A percentile compares a stretch with the other conserved stretches of the same genome.
phyloP scores from a whole-genome alignment of 176 grass and related monocot species.

The Otatea glauca region DNA sequence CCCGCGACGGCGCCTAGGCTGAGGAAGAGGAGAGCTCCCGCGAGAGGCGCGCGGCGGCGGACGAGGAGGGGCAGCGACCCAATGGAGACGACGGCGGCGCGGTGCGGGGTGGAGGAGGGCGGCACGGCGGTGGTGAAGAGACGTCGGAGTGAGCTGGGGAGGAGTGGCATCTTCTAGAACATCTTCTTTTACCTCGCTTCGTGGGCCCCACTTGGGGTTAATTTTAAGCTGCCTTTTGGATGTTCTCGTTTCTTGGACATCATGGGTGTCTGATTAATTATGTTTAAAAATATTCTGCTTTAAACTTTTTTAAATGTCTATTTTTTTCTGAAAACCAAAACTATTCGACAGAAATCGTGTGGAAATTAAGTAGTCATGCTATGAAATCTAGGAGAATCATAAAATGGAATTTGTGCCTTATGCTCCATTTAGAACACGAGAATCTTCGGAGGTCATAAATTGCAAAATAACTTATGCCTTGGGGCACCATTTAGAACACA shows the following conservation, averaged over 20 bases:
- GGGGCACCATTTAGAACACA: too few species aligned
- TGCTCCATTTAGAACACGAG: too few species aligned
- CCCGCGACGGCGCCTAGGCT: slow-evolving; percentile 57
- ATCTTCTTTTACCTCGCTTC: background rate
- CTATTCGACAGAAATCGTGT: too few species aligned
- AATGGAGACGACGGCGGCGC: slow-evolving; percentile 4
- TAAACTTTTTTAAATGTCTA: too few species aligned
- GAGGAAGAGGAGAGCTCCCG: slow-evolving; percentile 57
- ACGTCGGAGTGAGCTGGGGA: slow-evolving; percentile 20
- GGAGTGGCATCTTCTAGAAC: slow-evolving; percentile 44
- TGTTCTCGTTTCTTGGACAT: too few species aligned
- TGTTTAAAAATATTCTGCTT: background rate
- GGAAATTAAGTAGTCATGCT: too few species aligned
- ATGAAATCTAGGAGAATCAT: too few species aligned
- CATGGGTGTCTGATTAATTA: background rate
- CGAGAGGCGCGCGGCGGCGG: slow-evolving; percentile 37
- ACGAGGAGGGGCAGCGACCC: background rate
- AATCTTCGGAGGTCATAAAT: too few species aligned
- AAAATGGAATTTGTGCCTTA: too few species aligned
- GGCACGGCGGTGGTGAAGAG: slow-evolving; percentile 7
- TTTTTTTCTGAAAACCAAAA: too few species aligned
- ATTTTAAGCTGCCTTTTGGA: background rate
- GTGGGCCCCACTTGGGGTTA: background rate
- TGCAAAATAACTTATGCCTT: too few species aligned
- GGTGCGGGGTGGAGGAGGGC: background rate